These are phyloP conservation scores for Lodderomyces beijingensis DNA, from an alignment of 1,139 yeast genomes.

Conservation along the genomic window DNA sequence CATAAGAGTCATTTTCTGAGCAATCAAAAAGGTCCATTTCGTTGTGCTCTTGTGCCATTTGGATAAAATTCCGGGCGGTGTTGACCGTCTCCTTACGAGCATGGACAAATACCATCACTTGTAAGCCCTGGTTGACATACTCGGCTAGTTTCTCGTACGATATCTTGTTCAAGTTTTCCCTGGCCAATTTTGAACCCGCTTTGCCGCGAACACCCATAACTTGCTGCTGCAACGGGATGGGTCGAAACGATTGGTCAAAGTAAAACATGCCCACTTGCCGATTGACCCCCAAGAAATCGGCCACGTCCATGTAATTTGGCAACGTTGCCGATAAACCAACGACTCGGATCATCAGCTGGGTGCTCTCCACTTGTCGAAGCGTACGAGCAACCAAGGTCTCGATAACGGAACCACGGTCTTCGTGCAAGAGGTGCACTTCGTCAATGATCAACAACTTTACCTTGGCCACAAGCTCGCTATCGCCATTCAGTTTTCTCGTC, in stretches of 20 bases:
- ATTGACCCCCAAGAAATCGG: slow-evolving; percentile 91
- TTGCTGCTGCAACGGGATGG: slow-evolving; percentile 89
- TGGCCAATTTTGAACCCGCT: slow-evolving; percentile 61
- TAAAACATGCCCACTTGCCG: slow-evolving; percentile 87
- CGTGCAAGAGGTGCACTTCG: slow-evolving; percentile 94
- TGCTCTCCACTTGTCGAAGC: slow-evolving; percentile 85
- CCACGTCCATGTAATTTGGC: slow-evolving; percentile 92
- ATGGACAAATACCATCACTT: slow-evolving; percentile 96
- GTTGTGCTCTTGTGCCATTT: slow-evolving; percentile 59
- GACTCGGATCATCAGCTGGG: slow-evolving; percentile 91
- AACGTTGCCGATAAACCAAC: slow-evolving; percentile 96
- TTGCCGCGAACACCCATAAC: slow-evolving; percentile 86
- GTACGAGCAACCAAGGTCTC: slow-evolving; percentile 96
- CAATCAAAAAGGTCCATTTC: slow-evolving; percentile 62
- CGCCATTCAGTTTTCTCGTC: slow-evolving; percentile 84
- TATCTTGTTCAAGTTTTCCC: slow-evolving; percentile 71
- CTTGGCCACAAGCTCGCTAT: slow-evolving; percentile 78
- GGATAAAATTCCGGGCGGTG: slow-evolving; percentile 69
- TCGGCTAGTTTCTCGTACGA: slow-evolving; percentile 74
- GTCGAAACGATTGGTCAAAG: slow-evolving; percentile 90
- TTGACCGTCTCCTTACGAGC: slow-evolving; percentile 90
- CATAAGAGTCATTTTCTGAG: slow-evolving; percentile 42
- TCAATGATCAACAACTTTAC: slow-evolving; percentile 86
- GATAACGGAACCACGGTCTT: slow-evolving; percentile 96
- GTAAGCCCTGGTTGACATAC: slow-evolving; percentile 67